Conservation (phyloP, 192 early-diverging fungal species). For the Coemansia sp. region DNA sequence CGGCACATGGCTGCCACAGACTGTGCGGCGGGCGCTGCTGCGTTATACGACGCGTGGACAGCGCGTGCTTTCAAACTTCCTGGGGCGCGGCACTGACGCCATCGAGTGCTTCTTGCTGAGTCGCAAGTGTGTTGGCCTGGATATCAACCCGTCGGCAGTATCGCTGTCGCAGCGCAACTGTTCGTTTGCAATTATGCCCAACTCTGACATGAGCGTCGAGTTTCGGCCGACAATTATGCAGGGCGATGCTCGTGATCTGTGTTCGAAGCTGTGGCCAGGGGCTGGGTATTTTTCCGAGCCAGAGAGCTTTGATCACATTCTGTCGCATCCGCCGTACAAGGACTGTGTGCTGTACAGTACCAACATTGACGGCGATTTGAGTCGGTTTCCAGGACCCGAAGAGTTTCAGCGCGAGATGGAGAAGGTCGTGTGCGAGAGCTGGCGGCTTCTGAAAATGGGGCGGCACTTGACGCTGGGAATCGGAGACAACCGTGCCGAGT, state of each 20-base stretch:
- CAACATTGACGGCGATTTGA: slow-evolving; percentile 84
- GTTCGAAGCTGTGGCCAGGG: slow-evolving; percentile 48
- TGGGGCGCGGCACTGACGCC: slow-evolving; percentile 92
- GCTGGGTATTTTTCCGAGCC: slow-evolving; percentile 63
- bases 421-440: slow-evolving; percentile 68
- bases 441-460: slow-evolving; percentile 70
- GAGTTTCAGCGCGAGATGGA: slow-evolving; percentile 78
- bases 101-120: slow-evolving; percentile 83
- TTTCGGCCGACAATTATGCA: slow-evolving; percentile 80
- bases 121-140: slow-evolving; percentile 77
- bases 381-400: slow-evolving; percentile 68
- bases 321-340: slow-evolving; percentile 95
- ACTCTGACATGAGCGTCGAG: slow-evolving; percentile 64
- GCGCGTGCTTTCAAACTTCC: slow-evolving; percentile 83
- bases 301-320: slow-evolving; percentile 81
- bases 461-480: slow-evolving; percentile 83
- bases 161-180: slow-evolving; percentile 83
- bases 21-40: slow-evolving; percentile 74
- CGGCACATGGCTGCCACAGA: slow-evolving; percentile 92
- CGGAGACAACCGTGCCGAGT: slow-evolving; percentile 88
- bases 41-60: slow-evolving; percentile 77
- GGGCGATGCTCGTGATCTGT: slow-evolving; percentile 74
- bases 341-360: slow-evolving; percentile 85
- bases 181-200: slow-evolving; percentile 72
- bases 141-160: slow-evolving; percentile 87